These are phyloP conservation scores for Gossypium thurberi DNA, from an alignment of 345 rosid genomes.

Conservation along the genomic window DNA sequence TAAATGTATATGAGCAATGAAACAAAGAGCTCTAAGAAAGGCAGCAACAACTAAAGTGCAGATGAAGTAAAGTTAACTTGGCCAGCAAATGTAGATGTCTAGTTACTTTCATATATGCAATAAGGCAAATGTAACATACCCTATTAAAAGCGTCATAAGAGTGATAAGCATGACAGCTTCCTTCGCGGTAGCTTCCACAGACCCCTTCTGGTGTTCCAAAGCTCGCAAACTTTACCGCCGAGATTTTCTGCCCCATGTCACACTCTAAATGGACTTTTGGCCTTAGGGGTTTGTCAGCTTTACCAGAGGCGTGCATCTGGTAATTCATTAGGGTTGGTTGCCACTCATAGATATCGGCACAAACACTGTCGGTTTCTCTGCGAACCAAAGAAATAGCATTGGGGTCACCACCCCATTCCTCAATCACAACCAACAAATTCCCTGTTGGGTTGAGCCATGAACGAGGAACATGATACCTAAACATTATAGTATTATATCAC, in stretches of 20 bases:
- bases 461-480: conserved; percentile 87
- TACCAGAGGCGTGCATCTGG: conserved; percentile 78
- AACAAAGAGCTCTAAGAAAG: neutral
- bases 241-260: conserved; percentile 76
- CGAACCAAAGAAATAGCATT: conserved; percentile 76
- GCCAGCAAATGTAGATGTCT: neutral
- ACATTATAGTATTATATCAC: neutral
- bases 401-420: conserved; percentile 98
- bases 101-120: neutral
- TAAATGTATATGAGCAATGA: neutral
- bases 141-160: conserved; percentile 90
- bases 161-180: conserved; percentile 88
- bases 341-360: conserved; percentile 92
- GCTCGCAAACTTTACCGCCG: conserved; percentile 81
- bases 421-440: conserved; percentile 86
- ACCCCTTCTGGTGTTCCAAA: conserved; percentile 93
- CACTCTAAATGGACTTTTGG: conserved; percentile 86
- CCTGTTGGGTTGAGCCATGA: conserved; percentile 90
- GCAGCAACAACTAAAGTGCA: neutral
- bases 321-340: conserved; percentile 85
- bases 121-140: conserved; percentile 31
- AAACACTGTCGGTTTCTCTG: conserved; percentile 74
- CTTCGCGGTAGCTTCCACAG: conserved; percentile 82
- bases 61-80: neutral
- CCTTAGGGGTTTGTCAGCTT: conserved; percentile 66